A percentile compares a stretch with the other conserved stretches of the same genome.
phyloP scores from a whole-genome alignment of 2,329 filamentous ascomycete species.

The Monilinia fructicola region DNA sequence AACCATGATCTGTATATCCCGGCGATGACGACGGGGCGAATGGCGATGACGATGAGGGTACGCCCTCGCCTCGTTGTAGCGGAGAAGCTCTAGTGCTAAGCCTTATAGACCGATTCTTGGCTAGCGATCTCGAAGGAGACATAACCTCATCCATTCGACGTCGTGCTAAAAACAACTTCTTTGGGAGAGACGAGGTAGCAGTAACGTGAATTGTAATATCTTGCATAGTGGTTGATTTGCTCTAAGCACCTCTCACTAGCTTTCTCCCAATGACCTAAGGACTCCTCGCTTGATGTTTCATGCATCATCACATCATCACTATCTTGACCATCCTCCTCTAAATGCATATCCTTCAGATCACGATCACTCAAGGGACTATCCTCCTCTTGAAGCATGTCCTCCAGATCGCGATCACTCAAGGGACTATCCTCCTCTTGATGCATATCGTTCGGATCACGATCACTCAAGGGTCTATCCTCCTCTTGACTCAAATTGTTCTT shows the following conservation, averaged over 20 bases:
- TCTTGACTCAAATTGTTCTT: too few species aligned
- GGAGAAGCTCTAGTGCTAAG: too few species aligned
- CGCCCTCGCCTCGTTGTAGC: too few species aligned
- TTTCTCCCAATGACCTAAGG: background rate
- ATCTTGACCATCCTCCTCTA: too few species aligned
- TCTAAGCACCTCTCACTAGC: background rate
- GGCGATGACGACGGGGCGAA: background rate
- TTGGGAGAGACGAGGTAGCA: background rate
- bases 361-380: too few species aligned
- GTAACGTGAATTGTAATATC: background rate
- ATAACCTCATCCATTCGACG: background rate
- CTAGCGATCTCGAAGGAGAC: background rate
- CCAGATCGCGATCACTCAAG: too few species aligned
- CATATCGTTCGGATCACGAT: too few species aligned
- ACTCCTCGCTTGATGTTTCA: background rate
- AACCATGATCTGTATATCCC: background rate
- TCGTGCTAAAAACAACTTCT: background rate
- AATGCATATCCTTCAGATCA: too few species aligned
- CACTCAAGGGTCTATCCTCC: too few species aligned
- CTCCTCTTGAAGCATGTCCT: too few species aligned
- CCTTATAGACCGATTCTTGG: background rate
- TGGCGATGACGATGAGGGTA: background rate
- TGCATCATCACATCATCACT: background rate
- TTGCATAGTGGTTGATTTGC: constrained; percentile 2
- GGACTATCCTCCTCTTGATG: too few species aligned